A percentile compares a stretch with the other conserved stretches of the same genome.
Evolutionary conservation across 2,329 filamentous ascomycete genomes (phyloP).

Genomic region (Talaromyces sp.): DNA sequence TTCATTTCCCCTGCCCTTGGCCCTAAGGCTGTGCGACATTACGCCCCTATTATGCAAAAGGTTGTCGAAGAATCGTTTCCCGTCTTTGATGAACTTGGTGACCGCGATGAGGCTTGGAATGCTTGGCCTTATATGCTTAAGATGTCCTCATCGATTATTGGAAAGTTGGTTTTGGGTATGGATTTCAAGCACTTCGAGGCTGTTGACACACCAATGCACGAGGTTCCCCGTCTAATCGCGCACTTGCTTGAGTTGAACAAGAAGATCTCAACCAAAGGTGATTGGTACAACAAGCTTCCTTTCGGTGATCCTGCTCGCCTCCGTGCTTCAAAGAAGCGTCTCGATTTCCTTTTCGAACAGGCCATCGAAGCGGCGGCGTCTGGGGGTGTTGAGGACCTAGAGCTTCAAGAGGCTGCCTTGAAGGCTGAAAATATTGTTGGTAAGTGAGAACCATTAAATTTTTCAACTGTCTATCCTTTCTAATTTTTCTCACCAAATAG

Average conservation of each 20-base stretch:
- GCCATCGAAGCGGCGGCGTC: constrained; percentile 18
- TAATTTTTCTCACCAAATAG: constrained; percentile 23
- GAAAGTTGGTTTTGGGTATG: constrained; percentile 44
- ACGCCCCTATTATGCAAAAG: constrained; percentile 58
- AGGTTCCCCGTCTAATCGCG: constrained; percentile 53
- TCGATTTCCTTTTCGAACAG: constrained; percentile 1
- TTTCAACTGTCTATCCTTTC: background rate
- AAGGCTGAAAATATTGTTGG: constrained; percentile 34
- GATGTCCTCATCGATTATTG: constrained; percentile 44
- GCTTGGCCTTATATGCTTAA: constrained; percentile 53
- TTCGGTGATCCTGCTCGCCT: constrained; percentile 49
- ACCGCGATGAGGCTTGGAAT: constrained; percentile 45
- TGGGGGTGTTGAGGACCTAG: constrained; percentile 26
- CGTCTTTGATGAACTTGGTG: constrained; percentile 50
- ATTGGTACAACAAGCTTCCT: constrained; percentile 57
- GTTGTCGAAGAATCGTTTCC: constrained; percentile 52
- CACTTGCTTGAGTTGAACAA: constrained; percentile 57
- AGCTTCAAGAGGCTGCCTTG: constrained; percentile 47
- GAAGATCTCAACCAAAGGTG: constrained; percentile 53
- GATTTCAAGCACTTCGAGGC: constrained; percentile 46
- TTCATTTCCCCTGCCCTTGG: constrained; percentile 59
- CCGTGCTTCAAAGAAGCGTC: background rate
- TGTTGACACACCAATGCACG: constrained; percentile 48
- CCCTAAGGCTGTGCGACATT: constrained; percentile 60
- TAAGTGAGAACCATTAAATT: constrained; percentile 23